Evolutionary conservation across 805 yeast species (phyloP).

Genomic region (Kazachstania bromeliacearum): DNA sequence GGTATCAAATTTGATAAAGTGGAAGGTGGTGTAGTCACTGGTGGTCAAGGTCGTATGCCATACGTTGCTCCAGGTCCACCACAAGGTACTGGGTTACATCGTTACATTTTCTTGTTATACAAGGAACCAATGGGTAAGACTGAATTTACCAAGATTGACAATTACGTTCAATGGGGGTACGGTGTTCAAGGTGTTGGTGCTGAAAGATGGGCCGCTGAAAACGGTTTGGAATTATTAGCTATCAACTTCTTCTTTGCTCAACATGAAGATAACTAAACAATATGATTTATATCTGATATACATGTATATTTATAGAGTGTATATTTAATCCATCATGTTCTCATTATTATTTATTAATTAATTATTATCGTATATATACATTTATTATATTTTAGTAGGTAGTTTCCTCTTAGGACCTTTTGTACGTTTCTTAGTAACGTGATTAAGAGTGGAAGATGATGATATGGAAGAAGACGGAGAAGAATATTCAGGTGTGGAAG

Average conservation of each 20-base stretch:
- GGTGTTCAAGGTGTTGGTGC: conserved; percentile 67
- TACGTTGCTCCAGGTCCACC: conserved; percentile 84
- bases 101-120: conserved; percentile 64
- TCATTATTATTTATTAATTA: too few species aligned
- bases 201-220: conserved; percentile 48
- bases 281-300: too few species aligned
- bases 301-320: too few species aligned
- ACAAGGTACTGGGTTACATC: conserved; percentile 65
- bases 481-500: conserved; percentile 1
- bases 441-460: conserved; percentile 11
- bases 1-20: conserved; percentile 37
- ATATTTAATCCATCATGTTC: too few species aligned
- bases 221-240: conserved; percentile 56
- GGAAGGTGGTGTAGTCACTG: conserved; percentile 6
- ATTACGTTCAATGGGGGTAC: conserved; percentile 56
- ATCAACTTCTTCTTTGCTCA: conserved; percentile 79
- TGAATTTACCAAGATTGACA: conserved; percentile 3
- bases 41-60: conserved; percentile 37
- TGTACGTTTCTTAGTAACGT: conserved; percentile 28
- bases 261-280: conserved; percentile 26
- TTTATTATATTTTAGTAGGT: conserved; percentile 26
- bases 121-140: conserved; percentile 40
- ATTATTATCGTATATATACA: too few species aligned
- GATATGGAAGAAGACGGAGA: not conserved
- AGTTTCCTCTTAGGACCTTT: conserved; percentile 33